A percentile compares a stretch with the other conserved stretches of the same genome.
Evolutionary conservation across 352 stramenopile species (phyloP).

Genomic region (Aphanomyces cochlioides): DNA sequence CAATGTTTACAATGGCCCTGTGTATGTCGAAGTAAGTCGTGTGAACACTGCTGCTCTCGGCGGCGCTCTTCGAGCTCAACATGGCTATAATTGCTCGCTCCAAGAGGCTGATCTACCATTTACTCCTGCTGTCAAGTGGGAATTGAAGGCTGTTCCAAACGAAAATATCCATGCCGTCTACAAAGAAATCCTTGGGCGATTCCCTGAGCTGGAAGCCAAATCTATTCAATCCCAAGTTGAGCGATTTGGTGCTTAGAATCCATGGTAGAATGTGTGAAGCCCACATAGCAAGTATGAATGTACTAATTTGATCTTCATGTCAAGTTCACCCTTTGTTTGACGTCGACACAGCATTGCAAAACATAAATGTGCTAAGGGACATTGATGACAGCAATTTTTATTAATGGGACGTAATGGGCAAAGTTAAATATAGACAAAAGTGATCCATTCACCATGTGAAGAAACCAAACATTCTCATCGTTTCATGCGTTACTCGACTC

Average conservation of each 20-base stretch:
- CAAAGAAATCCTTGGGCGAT: conserved; percentile 38
- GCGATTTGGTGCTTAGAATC: background rate
- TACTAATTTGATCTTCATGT: too few relatives aligned
- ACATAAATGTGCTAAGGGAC: too few relatives aligned
- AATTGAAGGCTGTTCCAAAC: conserved; percentile 39
- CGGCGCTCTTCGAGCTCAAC: conserved; percentile 48
- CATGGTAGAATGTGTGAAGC: background rate
- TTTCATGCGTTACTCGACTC: background rate
- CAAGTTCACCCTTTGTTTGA: too few relatives aligned
- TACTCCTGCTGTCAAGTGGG: conserved; percentile 42
- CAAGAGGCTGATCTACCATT: conserved; percentile 39
- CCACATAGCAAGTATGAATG: too few relatives aligned
- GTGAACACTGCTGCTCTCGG: conserved; percentile 55
- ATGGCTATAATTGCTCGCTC: conserved; percentile 33
- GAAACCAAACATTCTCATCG: background rate
- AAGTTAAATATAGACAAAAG: too few relatives aligned
- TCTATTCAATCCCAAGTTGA: conserved; percentile 34
- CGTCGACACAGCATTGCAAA: too few relatives aligned
- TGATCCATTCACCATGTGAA: background rate
- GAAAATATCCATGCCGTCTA: conserved; percentile 37
- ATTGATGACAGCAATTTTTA: too few relatives aligned
- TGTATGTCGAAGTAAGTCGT: conserved; percentile 43
- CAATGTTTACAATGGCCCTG: conserved; percentile 53
- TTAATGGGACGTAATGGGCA: too few relatives aligned
- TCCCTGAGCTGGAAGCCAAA: conserved; percentile 42